A percentile compares a stretch with the other conserved stretches of the same genome.
These are phyloP conservation scores for Oryza brachyantha DNA, from an alignment of 176 grass and related monocot genomes.

Conservation along the genomic window DNA sequence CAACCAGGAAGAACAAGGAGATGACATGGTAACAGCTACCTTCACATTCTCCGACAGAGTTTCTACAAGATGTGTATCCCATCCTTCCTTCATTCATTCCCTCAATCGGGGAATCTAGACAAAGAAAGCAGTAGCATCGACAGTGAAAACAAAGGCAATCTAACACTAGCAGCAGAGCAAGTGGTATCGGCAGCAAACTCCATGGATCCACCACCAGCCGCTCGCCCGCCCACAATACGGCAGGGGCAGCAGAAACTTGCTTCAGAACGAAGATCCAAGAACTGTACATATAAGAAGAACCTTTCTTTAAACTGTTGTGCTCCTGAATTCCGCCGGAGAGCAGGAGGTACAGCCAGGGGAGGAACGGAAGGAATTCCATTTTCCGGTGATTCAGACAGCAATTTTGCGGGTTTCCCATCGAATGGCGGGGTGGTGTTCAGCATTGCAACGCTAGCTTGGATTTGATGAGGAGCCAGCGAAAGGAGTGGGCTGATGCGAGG, in stretches of 20 bases:
- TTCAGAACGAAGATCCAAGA: constrained; percentile 18
- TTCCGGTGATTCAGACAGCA: background rate
- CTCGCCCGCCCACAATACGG: constrained; percentile 32
- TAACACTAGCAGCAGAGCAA: constrained; percentile 24
- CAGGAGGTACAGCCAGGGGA: background rate
- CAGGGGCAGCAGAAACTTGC: constrained; percentile 33
- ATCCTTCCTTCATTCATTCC: background rate
- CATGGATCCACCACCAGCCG: constrained; percentile 21
- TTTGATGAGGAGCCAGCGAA: constrained; percentile 29
- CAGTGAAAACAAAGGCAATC: background rate
- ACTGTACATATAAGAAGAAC: constrained; percentile 20
- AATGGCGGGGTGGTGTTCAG: background rate
- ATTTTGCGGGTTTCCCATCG: background rate
- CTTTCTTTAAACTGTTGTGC: background rate
- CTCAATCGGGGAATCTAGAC: constrained; percentile 13
- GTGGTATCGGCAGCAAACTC: constrained; percentile 7
- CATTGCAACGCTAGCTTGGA: constrained; percentile 18
- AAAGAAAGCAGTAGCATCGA: background rate
- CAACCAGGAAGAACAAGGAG: background rate
- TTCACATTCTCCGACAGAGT: constrained; percentile 12
- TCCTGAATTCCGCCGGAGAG: background rate
- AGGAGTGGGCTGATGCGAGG: constrained; percentile 51
- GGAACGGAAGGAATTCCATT: background rate
- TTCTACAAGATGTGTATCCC: constrained; percentile 14
- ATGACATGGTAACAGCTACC: constrained; percentile 3